These are phyloP conservation scores for Alternaria novae-zelandiae DNA, from an alignment of 2,329 filamentous ascomycete genomes.

Conservation along the genomic window DNA sequence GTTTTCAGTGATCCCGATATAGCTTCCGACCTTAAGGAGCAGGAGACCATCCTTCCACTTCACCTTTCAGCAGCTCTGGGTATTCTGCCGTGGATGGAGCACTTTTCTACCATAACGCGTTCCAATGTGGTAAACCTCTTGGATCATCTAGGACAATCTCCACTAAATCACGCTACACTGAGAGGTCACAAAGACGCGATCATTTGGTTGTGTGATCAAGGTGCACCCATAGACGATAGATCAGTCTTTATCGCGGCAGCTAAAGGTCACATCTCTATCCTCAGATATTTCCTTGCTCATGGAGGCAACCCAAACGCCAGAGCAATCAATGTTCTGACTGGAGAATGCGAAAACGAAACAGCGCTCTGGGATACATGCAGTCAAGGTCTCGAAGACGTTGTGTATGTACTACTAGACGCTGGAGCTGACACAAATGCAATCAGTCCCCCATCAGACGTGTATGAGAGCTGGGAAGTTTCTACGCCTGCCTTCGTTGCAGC, in stretches of 20 bases:
- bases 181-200: background rate
- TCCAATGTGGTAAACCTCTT: background rate
- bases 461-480: rapidly evolving
- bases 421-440: background rate
- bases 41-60: rapidly evolving
- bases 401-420: background rate
- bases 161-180: background rate
- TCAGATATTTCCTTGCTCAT: background rate
- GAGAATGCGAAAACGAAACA: background rate
- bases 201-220: background rate
- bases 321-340: rapidly evolving
- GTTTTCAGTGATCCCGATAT: no score
- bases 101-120: background rate
- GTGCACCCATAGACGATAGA: background rate
- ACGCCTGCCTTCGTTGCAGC: background rate
- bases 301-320: background rate
- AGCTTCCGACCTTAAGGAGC: background rate
- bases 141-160: rapidly evolving
- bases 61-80: background rate
- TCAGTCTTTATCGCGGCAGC: background rate
- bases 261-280: no score
- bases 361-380: background rate
- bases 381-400: background rate
- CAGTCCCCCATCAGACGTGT: rapidly evolving
- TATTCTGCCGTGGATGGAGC: background rate